phyloP scores from a whole-genome alignment of 441 rosid species.

The Croton laevigatus region DNA sequence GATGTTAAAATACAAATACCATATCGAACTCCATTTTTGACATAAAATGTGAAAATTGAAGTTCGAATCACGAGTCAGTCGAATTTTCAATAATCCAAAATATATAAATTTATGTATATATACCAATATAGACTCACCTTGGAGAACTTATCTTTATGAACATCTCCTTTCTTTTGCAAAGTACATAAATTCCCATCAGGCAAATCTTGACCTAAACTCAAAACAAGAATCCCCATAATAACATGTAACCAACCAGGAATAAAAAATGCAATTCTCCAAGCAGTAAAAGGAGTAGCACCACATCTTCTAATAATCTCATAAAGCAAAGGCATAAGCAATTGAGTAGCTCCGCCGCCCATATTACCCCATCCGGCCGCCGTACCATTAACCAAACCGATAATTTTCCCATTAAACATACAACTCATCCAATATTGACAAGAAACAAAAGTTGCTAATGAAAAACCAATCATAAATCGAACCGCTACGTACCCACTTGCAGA shows the following conservation, averaged over 20 bases:
- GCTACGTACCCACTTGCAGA: constrained; percentile 61
- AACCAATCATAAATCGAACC: constrained; percentile 87
- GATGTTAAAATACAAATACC: no score
- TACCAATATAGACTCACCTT: constrained; percentile 17
- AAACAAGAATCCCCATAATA: constrained; percentile 35
- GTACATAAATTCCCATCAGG: constrained; percentile 34
- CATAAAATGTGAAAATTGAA: no score
- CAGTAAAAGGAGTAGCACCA: constrained; percentile 74
- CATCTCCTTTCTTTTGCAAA: constrained; percentile 49
- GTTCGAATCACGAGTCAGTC: no score
- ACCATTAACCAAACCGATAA: constrained; percentile 77
- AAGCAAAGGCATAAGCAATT: constrained; percentile 74
- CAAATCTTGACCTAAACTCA: constrained; percentile 37
- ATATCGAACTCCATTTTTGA: no score
- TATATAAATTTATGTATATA: no score
- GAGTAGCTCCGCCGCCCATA: constrained; percentile 90
- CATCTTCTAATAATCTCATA: constrained; percentile 50
- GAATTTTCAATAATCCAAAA: no score
- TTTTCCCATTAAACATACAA: constrained; percentile 84
- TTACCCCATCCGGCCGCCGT: constrained; percentile 96
- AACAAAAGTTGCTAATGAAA: constrained; percentile 86
- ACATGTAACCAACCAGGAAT: constrained; percentile 59
- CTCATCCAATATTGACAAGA: constrained; percentile 96
- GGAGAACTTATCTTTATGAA: constrained; percentile 29
- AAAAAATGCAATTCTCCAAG: constrained; percentile 92